Conservation (phyloP, 495 filamentous ascomycete genomes). For the Penicillium daleae region DNA sequence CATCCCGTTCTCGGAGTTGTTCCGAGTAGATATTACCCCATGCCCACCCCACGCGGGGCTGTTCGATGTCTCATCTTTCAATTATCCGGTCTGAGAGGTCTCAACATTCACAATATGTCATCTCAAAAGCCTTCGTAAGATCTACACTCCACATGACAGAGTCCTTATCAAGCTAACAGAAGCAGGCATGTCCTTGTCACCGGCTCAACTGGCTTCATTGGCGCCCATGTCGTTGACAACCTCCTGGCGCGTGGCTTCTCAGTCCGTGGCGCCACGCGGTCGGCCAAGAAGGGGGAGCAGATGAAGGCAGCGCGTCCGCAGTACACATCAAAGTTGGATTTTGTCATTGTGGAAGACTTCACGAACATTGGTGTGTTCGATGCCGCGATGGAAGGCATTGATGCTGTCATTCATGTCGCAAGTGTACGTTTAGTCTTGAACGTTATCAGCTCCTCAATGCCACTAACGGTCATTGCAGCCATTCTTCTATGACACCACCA, state of each 20-base stretch:
- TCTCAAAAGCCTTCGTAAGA: constrained; percentile 14
- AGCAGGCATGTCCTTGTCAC: constrained; percentile 42
- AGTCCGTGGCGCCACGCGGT: constrained; percentile 45
- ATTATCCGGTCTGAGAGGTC: background rate
- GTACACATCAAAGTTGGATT: constrained; percentile 36
- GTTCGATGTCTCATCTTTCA: background rate
- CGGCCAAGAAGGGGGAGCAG: constrained; percentile 32
- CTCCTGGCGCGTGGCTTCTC: constrained; percentile 35
- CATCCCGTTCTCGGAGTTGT: constrained; percentile 1
- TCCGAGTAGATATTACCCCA: constrained; percentile 4
- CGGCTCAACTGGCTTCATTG: constrained; percentile 47
- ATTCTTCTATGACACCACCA: constrained; percentile 40
- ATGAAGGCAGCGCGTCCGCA: constrained; percentile 38
- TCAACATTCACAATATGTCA: constrained; percentile 1
- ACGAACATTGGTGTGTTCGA: constrained; percentile 38
- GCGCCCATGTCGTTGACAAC: constrained; percentile 44
- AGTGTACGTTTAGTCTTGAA: constrained; percentile 35
- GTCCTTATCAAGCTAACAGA: background rate
- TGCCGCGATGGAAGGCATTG: constrained; percentile 38
- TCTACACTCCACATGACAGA: background rate
- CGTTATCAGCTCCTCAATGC: background rate
- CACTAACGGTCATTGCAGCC: constrained; percentile 12
- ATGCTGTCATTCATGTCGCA: constrained; percentile 46
- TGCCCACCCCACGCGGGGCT: constrained; percentile 5
- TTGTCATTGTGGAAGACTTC: constrained; percentile 45